These are phyloP conservation scores for Solanum ossicruentum DNA, from an alignment of 257 asterid species.

Conservation along the genomic window DNA sequence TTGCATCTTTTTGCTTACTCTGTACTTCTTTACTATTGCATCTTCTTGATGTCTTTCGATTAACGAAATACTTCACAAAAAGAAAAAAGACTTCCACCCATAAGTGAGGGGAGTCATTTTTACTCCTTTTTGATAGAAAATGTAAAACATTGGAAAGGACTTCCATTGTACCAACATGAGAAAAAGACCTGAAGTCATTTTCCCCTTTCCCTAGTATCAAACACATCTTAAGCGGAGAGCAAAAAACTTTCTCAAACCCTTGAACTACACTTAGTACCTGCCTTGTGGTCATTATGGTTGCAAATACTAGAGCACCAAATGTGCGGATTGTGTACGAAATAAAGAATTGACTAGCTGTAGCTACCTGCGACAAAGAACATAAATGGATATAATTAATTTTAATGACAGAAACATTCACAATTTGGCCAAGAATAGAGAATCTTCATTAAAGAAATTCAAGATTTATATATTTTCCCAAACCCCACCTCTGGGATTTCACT, in stretches of 20 bases:
- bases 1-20: neutral
- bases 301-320: conserved; percentile 87
- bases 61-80: neutral
- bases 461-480: neutral
- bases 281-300: conserved; percentile 97
- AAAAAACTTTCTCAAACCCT: neutral
- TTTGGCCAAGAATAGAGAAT: neutral
- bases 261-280: conserved; percentile 41
- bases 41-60: neutral
- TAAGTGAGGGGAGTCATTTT: neutral
- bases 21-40: neutral
- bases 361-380: conserved; percentile 52
- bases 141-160: neutral
- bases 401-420: neutral
- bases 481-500: too few species aligned
- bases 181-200: neutral
- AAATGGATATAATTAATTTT: neutral
- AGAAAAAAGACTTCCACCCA: neutral
- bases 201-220: neutral
- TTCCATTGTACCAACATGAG: neutral
- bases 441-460: neutral
- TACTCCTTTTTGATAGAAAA: neutral
- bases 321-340: conserved; percentile 91
- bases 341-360: conserved; percentile 87
- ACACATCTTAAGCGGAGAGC: neutral